Conservation (phyloP, 139 green algal genomes). For the Monoraphidium neglectum region DNA sequence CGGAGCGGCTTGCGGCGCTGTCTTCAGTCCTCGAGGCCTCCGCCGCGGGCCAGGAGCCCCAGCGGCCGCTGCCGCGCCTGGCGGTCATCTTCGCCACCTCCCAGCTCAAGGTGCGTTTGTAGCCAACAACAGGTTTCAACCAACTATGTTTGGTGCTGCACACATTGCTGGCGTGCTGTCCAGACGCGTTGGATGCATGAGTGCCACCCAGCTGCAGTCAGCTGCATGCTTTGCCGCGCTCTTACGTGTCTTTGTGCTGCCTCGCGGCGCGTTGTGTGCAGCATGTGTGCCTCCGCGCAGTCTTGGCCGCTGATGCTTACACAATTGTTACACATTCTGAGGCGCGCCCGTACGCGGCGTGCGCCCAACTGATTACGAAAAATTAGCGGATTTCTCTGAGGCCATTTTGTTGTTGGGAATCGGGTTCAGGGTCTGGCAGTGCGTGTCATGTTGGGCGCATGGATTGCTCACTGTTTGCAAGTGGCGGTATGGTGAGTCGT, state of each 20-base stretch:
- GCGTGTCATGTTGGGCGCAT: neutral
- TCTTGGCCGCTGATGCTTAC: conserved; percentile 47
- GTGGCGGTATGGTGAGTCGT: no score
- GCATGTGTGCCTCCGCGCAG: no score
- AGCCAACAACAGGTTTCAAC: no score
- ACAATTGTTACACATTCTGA: conserved; percentile 55
- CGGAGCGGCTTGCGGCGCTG: conserved; percentile 33
- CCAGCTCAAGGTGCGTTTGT: conserved; percentile 56
- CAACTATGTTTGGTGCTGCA: no score
- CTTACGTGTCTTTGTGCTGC: no score
- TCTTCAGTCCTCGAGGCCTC: conserved; percentile 38
- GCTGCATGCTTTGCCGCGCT: no score
- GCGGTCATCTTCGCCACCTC: conserved; percentile 52
- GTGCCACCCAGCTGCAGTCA: no score
- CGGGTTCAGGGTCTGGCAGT: neutral
- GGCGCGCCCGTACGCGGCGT: conserved; percentile 10
- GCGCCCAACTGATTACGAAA: conserved; percentile 34
- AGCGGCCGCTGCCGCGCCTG: conserved; percentile 46
- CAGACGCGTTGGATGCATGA: no score
- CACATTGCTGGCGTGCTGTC: no score
- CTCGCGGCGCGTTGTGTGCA: no score
- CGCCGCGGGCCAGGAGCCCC: conserved; percentile 13
- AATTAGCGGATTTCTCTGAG: conserved; percentile 68
- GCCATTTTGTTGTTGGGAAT: conserved; percentile 18
- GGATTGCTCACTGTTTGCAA: no score